These are phyloP conservation scores for Datisca glomerata DNA, from an alignment of 306 rosid genomes.

Conservation along the genomic window DNA sequence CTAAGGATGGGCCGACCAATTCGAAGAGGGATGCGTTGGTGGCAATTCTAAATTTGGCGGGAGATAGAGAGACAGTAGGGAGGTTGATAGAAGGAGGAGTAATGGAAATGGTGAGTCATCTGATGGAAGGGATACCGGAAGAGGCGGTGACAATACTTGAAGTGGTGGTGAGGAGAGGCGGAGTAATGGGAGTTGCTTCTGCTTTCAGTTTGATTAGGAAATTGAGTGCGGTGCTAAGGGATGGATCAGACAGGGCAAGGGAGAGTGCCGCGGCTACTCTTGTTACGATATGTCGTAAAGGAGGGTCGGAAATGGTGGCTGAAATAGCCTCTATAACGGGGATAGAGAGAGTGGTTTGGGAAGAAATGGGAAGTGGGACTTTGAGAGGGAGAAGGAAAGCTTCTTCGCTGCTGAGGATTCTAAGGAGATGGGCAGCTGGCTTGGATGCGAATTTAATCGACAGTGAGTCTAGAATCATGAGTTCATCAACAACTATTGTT, in stretches of 20 bases:
- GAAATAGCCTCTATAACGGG: constrained; percentile 57
- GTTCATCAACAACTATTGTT: constrained; percentile 8
- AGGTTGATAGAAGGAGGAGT: constrained; percentile 55
- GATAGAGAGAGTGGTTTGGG: constrained; percentile 83
- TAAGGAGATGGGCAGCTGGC: constrained; percentile 87
- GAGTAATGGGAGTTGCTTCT: constrained; percentile 51
- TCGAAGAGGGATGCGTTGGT: constrained; percentile 61
- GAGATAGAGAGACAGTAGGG: constrained; percentile 57
- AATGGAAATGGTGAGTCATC: constrained; percentile 32
- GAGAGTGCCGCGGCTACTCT: constrained; percentile 88
- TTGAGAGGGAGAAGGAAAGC: constrained; percentile 71
- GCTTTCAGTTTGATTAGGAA: constrained; percentile 37
- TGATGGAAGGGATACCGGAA: constrained; percentile 48
- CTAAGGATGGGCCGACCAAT: constrained; percentile 35
- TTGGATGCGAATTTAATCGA: too few species aligned
- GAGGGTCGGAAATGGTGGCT: constrained; percentile 65
- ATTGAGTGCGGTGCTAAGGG: constrained; percentile 42
- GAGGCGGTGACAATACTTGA: constrained; percentile 71
- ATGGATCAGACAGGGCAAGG: constrained; percentile 62
- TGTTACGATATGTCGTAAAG: constrained; percentile 65
- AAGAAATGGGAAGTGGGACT: constrained; percentile 66
- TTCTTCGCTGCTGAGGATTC: constrained; percentile 57
- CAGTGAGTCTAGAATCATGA: constrained; percentile 1
- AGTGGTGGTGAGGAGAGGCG: constrained; percentile 75
- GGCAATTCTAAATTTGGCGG: constrained; percentile 59